Evolutionary conservation across 805 yeast species (phyloP), one percentile per base, ranked within the genome.

Genomic region (Blastobotrys terrestris): DNA sequence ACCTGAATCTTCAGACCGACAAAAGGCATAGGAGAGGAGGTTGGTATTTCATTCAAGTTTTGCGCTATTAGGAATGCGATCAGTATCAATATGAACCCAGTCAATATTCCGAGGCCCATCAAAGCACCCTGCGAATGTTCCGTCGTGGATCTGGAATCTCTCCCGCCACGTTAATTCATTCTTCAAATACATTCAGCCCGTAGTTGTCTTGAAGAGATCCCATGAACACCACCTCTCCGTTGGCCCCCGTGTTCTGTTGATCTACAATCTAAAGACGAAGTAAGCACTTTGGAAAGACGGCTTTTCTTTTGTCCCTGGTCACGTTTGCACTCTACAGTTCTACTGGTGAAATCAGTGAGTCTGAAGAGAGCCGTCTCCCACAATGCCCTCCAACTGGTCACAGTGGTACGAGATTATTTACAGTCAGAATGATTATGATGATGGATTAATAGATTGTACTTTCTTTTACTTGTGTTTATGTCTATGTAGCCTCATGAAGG

Each of bases 21-120:
- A 68, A 87, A 84, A 7, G 85, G 85, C 57, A 84, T 86, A n/a
- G 95, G 94, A n/a, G n/a, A n/a, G 76, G 85, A 77, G 46, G 85
- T 78, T 53, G 82, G 83, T 4, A 86, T 82, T 48, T 77, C 72
- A 18, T 75, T 69, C 18, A 83, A 64, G 54, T 86, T 86, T 0
- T 94, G 95, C 42, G 87, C 67, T 42, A 85, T 85, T 19, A 83
- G 74, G 55, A 87, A 70, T 4, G 86, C 72, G 1, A 94, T 94
- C 2, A 87, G 66, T 46, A 87, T 77, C 66, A 87, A 87, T 1
- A 84, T 75, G 8, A 85, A 66, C 0, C 95, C 95, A 13, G 85
- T 81, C 8, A 79, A 55, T 0, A 83, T 77, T 3, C 91, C 79
- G 39, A 85, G 73, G 44, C 80, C 49, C 77, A 72, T 1, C 83